These are phyloP conservation scores for Bolboschoenus planiculmis DNA, from an alignment of 176 grass and related monocot genomes.

Conservation along the genomic window DNA sequence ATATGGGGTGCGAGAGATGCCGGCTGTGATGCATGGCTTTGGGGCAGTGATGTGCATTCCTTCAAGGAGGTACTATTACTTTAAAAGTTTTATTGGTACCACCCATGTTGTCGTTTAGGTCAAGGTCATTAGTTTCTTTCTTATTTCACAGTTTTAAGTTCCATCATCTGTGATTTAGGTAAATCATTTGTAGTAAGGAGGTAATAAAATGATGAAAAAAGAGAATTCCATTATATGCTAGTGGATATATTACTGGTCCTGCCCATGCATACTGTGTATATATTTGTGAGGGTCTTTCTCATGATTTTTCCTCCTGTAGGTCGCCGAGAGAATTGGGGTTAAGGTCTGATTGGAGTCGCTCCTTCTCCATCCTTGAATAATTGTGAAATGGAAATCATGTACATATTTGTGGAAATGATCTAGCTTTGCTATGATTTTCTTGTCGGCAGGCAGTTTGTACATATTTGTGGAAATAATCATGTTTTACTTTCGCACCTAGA, in stretches of 20 bases:
- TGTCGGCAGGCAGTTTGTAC: background rate
- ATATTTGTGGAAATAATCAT: background rate
- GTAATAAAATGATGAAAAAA: background rate
- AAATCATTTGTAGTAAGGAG: background rate
- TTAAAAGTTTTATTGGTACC: background rate
- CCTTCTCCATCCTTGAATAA: background rate
- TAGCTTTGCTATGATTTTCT: background rate
- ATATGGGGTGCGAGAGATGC: slow-evolving; percentile 93
- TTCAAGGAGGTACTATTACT: slow-evolving; percentile 81
- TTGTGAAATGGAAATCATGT: background rate
- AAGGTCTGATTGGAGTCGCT: slow-evolving; percentile 20
- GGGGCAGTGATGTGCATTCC: slow-evolving; percentile 86
- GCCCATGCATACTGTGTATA: background rate
- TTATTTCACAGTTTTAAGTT: background rate
- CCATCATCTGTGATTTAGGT: background rate
- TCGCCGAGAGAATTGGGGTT: slow-evolving; percentile 38
- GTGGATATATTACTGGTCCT: background rate
- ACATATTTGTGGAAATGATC: background rate
- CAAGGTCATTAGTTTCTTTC: background rate
- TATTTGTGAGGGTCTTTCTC: background rate
- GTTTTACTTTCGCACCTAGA: background rate
- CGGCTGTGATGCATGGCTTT: slow-evolving; percentile 96
- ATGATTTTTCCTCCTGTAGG: slow-evolving; percentile 12
- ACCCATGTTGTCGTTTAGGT: background rate
- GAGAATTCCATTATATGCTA: background rate